Evolutionary conservation across 352 stramenopile species (phyloP).

Genomic region (Halophytophthora batemanensis): DNA sequence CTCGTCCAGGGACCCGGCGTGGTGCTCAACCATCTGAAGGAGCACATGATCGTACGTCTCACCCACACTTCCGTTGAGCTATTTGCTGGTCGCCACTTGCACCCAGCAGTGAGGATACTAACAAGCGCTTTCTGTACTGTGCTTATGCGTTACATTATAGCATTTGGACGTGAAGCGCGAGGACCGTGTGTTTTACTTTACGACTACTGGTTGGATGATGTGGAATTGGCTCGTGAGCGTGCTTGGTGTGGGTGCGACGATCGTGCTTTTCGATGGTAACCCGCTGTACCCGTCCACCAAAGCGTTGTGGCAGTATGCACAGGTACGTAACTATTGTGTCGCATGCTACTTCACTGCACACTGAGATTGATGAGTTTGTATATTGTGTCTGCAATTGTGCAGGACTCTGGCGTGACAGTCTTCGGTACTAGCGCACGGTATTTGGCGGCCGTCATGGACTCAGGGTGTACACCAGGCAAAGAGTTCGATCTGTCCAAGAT

Average conservation of each 20-base stretch:
- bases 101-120: too few relatives aligned
- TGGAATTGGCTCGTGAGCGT: constrained; percentile 85
- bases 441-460: constrained; percentile 71
- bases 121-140: too few relatives aligned
- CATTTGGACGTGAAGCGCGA: constrained; percentile 62
- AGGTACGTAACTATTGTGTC: constrained; percentile 17
- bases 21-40: constrained; percentile 78
- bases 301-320: constrained; percentile 57
- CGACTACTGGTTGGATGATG: constrained; percentile 87
- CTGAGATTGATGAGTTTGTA: not conserved
- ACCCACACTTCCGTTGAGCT: not conserved
- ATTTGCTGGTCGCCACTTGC: not conserved
- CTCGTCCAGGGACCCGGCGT: constrained; percentile 80
- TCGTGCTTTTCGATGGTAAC: constrained; percentile 82
- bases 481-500: constrained; percentile 69
- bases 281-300: constrained; percentile 54
- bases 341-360: not conserved
- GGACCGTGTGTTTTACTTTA: constrained; percentile 83
- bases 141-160: constrained; percentile 11
- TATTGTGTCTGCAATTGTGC: not conserved
- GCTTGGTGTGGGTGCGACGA: constrained; percentile 61
- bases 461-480: constrained; percentile 51
- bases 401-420: constrained; percentile 58
- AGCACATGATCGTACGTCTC: constrained; percentile 61
- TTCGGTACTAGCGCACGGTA: constrained; percentile 79